Conservation (phyloP, 2,329 filamentous ascomycete genomes). For the Cladosporium austrohemisphaericum region DNA sequence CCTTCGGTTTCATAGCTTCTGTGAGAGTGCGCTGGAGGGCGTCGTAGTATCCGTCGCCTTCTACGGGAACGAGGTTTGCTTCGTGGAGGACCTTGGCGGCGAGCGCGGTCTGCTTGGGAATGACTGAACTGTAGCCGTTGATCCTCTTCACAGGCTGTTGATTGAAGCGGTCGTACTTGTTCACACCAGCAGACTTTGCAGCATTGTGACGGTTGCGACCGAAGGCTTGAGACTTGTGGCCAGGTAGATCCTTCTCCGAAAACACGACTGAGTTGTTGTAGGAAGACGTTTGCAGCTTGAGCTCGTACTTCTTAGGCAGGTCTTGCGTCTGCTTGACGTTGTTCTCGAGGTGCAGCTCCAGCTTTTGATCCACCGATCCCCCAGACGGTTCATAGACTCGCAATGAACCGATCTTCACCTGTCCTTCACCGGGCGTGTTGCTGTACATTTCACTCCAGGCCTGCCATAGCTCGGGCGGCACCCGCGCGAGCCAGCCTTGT, state of each 20-base stretch:
- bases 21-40: constrained; percentile 13
- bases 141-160: constrained; percentile 21
- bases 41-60: constrained; percentile 63
- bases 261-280: constrained; percentile 88
- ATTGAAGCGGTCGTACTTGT: constrained; percentile 27
- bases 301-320: constrained; percentile 83
- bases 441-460: constrained; percentile 73
- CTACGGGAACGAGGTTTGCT: constrained; percentile 66
- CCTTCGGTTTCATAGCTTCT: constrained; percentile 30
- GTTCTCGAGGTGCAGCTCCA: constrained; percentile 60
- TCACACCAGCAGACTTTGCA: constrained; percentile 22
- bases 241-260: constrained; percentile 86
- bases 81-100: constrained; percentile 72
- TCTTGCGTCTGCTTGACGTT: constrained; percentile 64
- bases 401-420: constrained; percentile 64
- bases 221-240: constrained; percentile 34
- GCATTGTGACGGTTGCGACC: constrained; percentile 18
- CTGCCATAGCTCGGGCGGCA: constrained; percentile 78
- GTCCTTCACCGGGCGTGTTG: constrained; percentile 47
- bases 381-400: constrained; percentile 39
- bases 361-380: constrained; percentile 35
- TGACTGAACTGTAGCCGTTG: constrained; percentile 29
- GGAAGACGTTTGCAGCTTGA: constrained; percentile 64
- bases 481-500: constrained; percentile 64
- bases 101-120: constrained; percentile 71